Percentiles rank a stretch among this genome's conserved stretches.
Conservation (phyloP, 2,329 filamentous ascomycete species). For the Exophiala dermatitidis region DNA sequence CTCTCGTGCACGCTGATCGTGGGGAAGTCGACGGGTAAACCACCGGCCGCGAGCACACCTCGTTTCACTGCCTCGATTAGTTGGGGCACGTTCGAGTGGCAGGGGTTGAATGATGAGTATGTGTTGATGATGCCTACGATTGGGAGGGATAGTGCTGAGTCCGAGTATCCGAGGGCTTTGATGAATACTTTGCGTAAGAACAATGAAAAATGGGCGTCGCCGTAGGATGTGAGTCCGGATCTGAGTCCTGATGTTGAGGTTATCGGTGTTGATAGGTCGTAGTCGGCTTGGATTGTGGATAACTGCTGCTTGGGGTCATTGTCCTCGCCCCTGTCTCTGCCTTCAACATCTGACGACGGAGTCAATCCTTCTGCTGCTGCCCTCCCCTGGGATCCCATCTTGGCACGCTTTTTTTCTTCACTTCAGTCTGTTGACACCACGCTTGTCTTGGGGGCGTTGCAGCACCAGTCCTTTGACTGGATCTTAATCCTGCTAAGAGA, state of each 20-base stretch:
- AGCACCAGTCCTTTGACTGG: no score
- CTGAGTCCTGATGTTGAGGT: slow-evolving; percentile 49
- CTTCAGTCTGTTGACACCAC: no score
- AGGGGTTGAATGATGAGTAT: slow-evolving; percentile 65
- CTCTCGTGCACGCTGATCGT: slow-evolving; percentile 66
- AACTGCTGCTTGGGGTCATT: no score
- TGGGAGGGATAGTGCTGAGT: slow-evolving; percentile 61
- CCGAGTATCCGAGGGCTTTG: slow-evolving; percentile 66
- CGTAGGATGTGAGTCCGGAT: slow-evolving; percentile 60
- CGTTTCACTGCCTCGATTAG: slow-evolving; percentile 64
- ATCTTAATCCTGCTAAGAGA: no score
- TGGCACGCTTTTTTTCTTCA: no score
- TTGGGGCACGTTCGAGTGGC: slow-evolving; percentile 64
- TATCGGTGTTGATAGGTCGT: slow-evolving; percentile 53
- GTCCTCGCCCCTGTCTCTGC: no score
- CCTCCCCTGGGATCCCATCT: no score
- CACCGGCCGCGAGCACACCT: slow-evolving; percentile 60
- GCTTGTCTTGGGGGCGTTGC: no score
- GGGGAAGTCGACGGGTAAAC: slow-evolving; percentile 63
- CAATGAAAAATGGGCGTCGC: slow-evolving; percentile 66
- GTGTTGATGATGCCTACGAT: slow-evolving; percentile 72
- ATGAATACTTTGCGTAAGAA: slow-evolving; percentile 72
- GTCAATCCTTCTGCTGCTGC: no score
- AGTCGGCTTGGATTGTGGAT: slow-evolving; percentile 37
- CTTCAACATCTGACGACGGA: no score